These are phyloP conservation scores for Fusarium stilboides DNA, from an alignment of 2,329 filamentous ascomycete species.

Conservation along the genomic window DNA sequence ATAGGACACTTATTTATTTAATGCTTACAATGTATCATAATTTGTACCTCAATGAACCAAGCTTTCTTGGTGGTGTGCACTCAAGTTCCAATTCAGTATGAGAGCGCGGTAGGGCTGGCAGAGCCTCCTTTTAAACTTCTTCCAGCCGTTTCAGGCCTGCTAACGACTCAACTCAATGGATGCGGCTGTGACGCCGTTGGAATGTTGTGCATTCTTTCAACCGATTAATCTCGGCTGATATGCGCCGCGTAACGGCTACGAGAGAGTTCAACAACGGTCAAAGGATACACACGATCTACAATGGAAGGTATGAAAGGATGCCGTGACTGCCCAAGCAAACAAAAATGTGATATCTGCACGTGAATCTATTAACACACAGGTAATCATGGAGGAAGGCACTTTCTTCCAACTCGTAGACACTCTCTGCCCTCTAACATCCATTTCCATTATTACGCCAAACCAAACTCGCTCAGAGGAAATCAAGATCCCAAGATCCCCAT, in stretches of 20 bases:
- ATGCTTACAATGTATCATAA: neutral
- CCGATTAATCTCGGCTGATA: conserved; percentile 1
- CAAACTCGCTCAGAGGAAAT: conserved; percentile 42
- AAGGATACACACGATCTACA: too few species aligned
- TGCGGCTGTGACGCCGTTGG: conserved; percentile 25
- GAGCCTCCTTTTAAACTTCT: conserved; percentile 31
- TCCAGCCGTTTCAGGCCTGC: conserved; percentile 17
- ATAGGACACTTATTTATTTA: conserved; percentile 8
- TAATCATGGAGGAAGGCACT: neutral
- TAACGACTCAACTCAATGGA: neutral
- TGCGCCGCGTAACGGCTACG: neutral
- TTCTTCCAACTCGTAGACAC: neutral
- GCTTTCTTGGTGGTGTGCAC: conserved; percentile 17
- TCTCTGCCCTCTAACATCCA: neutral
- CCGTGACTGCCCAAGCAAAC: neutral
- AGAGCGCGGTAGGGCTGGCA: conserved; percentile 23
- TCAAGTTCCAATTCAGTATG: conserved; percentile 17
- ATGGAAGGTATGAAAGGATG: neutral
- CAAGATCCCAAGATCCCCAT: conserved; percentile 49
- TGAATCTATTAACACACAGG: neutral
- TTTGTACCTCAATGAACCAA: neutral
- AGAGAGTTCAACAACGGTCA: neutral
- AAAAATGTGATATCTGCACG: neutral
- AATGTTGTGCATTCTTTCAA: conserved; percentile 10
- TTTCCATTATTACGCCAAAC: neutral